Evolutionary conservation across 2,329 filamentous ascomycete species (phyloP), one percentile per base, ranked within the genome.

Genomic region (Cytospora leucostoma): DNA sequence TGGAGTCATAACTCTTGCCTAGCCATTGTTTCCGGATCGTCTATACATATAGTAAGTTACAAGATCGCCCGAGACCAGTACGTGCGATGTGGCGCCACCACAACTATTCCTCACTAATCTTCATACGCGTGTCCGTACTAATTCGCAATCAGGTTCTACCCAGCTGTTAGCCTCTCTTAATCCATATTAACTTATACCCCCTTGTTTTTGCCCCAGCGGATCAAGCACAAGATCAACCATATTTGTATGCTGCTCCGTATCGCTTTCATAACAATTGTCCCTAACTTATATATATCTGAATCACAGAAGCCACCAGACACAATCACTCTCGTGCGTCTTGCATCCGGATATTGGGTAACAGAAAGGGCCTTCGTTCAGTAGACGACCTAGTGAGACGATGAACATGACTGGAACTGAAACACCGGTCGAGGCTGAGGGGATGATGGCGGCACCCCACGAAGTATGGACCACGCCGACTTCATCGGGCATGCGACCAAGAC

Each of bases 381-480:
- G 77, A 63, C 77, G 76, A 62, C 77, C 79, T 62, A 74, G 76
- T 63, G 77, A 79, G 54, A 73, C 79, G 60, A 73, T 77, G 68
- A 78, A 76, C 65, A 84, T 86, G 81, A 82, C 80, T 72, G 78
- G 78, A 63, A 80, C 74, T 71, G 81, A 84, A 62, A 76, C 83
- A 70, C 72, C 79, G 61, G 70, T 73, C 56, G 80, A 82, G 72
- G 73, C 75, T 51, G 84, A 86, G 68, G 74, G 75, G 56, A 76
- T 82, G 71, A 73, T 76, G 61, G 53, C 63, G 17, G 73, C 76
- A 62, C 74, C 79, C 33, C 75, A 80, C 44, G 79, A 78, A 38
- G 75, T 82, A 68, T 87, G 84, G 84, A 82, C 83, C 62, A 83
- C 83, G 56, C 82, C 84, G 10, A 79, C 78, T 13, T 77, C 83